Conservation (phyloP, 2,329 filamentous ascomycete genomes). For the Penicillium sp. region DNA sequence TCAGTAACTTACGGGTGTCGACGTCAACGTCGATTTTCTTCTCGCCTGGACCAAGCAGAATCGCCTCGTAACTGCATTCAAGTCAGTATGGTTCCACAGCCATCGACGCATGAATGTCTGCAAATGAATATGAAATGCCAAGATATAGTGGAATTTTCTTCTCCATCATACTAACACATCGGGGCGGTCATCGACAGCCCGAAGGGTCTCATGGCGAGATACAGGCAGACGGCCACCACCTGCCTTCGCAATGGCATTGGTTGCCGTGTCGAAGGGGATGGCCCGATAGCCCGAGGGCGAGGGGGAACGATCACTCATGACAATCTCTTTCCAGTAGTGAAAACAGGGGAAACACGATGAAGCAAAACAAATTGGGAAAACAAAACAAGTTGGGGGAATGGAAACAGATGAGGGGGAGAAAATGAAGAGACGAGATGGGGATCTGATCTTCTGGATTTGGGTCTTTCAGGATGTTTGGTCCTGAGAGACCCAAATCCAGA, state of each 20-base stretch:
- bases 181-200: slow-evolving; percentile 13
- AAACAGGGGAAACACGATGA: background rate
- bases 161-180: slow-evolving; percentile 18
- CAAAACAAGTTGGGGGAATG: background rate
- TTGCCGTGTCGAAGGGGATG: slow-evolving; percentile 7
- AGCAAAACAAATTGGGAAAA: background rate
- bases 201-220: background rate
- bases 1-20: slow-evolving; percentile 74
- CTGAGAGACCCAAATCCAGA: too few relatives aligned
- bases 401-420: background rate
- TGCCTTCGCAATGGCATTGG: slow-evolving; percentile 15
- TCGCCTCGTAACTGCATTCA: slow-evolving; percentile 78
- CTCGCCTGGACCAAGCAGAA: slow-evolving; percentile 82
- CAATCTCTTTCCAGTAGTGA: background rate
- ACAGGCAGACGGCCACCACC: slow-evolving; percentile 15
- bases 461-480: too few relatives aligned
- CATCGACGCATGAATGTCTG: background rate
- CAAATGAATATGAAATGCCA: background rate
- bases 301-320: background rate
- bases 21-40: slow-evolving; percentile 89
- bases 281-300: background rate
- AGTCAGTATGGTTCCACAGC: background rate
- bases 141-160: background rate
- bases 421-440: background rate
- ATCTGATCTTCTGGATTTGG: too few relatives aligned